A percentile compares a stretch with the other conserved stretches of the same genome.
phyloP scores from a whole-genome alignment of 2,329 filamentous ascomycete species.

The Herpotrichia juniperi region DNA sequence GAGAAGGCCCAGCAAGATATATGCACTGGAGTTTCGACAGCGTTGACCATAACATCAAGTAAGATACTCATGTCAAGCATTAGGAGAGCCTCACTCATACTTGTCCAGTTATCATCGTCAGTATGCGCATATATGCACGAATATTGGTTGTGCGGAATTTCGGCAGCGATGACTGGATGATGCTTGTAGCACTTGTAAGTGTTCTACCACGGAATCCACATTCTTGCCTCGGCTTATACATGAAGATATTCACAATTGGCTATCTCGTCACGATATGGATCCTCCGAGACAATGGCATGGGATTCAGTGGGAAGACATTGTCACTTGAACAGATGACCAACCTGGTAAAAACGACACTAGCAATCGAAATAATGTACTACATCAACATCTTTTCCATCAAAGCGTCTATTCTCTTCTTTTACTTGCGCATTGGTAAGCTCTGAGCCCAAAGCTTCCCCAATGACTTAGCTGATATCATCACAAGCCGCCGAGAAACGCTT shows the following conservation, averaged over 20 bases:
- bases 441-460: not conserved
- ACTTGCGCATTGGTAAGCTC: constrained; percentile 40
- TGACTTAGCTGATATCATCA: not conserved
- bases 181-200: constrained; percentile 33
- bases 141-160: constrained; percentile 26
- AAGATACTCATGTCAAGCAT: not conserved
- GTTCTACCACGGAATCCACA: not conserved
- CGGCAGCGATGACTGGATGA: constrained; percentile 37
- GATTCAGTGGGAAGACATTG: constrained; percentile 25
- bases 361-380: constrained; percentile 41
- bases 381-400: constrained; percentile 36
- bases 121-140: constrained; percentile 28
- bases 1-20: constrained; percentile 19
- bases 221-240: constrained; percentile 2
- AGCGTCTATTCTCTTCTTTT: constrained; percentile 41
- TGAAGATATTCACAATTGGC: constrained; percentile 28
- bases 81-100: constrained; percentile 6
- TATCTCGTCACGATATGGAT: constrained; percentile 31
- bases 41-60: constrained; percentile 30
- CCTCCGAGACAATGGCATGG: constrained; percentile 30
- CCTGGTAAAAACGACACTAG: constrained; percentile 29
- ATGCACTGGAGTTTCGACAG: constrained; percentile 26
- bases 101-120: constrained; percentile 28
- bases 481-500: constrained; percentile 31
- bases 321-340: constrained; percentile 23